Conservation (phyloP, 805 yeast species). For the Spathaspora passalidarum region DNA sequence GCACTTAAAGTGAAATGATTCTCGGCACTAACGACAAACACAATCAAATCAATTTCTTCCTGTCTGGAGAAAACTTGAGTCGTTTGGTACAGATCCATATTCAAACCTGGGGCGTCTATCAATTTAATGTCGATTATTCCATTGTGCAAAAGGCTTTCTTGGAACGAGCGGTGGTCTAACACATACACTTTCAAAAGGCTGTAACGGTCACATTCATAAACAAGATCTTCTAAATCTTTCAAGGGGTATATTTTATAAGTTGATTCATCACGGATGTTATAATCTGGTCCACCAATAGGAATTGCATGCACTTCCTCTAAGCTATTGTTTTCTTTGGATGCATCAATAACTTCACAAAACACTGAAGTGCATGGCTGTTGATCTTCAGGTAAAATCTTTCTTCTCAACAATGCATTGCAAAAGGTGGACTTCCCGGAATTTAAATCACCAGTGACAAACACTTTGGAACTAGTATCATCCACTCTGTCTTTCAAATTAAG, state of each 20-base stretch:
- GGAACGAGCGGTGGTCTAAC: constrained; percentile 65
- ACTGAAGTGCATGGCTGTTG: constrained; percentile 98
- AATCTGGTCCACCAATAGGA: constrained; percentile 40
- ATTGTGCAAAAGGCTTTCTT: constrained; percentile 72
- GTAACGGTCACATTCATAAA: constrained; percentile 69
- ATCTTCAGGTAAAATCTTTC: constrained; percentile 85
- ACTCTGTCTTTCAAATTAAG: constrained; percentile 73
- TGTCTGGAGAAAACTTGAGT: constrained; percentile 93
- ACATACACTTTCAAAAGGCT: constrained; percentile 77
- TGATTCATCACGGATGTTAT: constrained; percentile 55
- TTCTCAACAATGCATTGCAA: constrained; percentile 82
- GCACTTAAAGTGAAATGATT: constrained; percentile 94
- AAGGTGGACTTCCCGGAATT: constrained; percentile 96
- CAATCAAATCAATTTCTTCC: constrained; percentile 94
- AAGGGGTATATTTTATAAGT: constrained; percentile 60
- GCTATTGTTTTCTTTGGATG: constrained; percentile 61
- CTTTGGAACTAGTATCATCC: constrained; percentile 87
- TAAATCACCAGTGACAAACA: constrained; percentile 93
- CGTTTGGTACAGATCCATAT: constrained; percentile 89
- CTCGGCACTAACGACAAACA: constrained; percentile 94
- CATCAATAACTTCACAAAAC: constrained; percentile 91
- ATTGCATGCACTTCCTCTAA: constrained; percentile 94
- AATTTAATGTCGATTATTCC: constrained; percentile 90
- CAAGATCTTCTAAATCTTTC: constrained; percentile 62
- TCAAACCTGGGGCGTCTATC: constrained; percentile 97